Conservation (phyloP, 352 stramenopile genomes). For the Phytophthora fragariaefolia region DNA sequence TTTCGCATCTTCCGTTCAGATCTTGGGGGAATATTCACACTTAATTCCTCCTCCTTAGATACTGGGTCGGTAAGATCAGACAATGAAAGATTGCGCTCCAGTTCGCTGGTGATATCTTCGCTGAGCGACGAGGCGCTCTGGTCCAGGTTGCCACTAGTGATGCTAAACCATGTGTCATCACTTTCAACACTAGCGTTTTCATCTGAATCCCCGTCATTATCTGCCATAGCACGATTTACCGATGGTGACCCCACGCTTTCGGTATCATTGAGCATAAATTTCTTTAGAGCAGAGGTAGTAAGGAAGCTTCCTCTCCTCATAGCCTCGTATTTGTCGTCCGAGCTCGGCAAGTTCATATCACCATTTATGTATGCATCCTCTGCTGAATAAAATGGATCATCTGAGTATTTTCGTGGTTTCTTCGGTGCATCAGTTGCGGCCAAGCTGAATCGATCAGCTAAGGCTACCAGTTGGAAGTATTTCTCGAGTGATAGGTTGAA, state of each 20-base stretch:
- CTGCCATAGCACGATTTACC: conserved; percentile 22
- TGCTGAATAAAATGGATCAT: conserved; percentile 21
- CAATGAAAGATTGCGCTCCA: conserved; percentile 24
- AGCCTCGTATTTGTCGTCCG: conserved; percentile 31
- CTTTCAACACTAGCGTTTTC: conserved; percentile 77
- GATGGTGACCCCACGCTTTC: conserved; percentile 22
- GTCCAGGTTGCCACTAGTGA: conserved; percentile 74
- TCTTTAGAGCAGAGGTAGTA: conserved; percentile 59
- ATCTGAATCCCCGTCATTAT: conserved; percentile 52
- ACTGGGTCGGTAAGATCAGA: conserved; percentile 28
- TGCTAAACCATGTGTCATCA: conserved; percentile 92
- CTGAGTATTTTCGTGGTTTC: conserved; percentile 28
- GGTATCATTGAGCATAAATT: conserved; percentile 53
- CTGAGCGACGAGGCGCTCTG: conserved; percentile 26
- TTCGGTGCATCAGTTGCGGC: conserved; percentile 36
- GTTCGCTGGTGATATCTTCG: conserved; percentile 16
- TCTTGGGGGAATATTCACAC: conserved; percentile 17
- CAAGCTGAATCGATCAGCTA: conserved; percentile 70
- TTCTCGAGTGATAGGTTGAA: conserved; percentile 89
- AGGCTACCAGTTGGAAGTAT: conserved; percentile 71
- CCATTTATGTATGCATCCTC: conserved; percentile 19
- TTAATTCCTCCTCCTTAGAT: conserved; percentile 2
- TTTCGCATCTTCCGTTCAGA: conserved; percentile 36
- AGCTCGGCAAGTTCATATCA: conserved; percentile 9
- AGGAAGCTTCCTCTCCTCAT: conserved; percentile 51